phyloP scores from a whole-genome alignment of 2,329 filamentous ascomycete genomes.

The Cordyceps pruinosa region DNA sequence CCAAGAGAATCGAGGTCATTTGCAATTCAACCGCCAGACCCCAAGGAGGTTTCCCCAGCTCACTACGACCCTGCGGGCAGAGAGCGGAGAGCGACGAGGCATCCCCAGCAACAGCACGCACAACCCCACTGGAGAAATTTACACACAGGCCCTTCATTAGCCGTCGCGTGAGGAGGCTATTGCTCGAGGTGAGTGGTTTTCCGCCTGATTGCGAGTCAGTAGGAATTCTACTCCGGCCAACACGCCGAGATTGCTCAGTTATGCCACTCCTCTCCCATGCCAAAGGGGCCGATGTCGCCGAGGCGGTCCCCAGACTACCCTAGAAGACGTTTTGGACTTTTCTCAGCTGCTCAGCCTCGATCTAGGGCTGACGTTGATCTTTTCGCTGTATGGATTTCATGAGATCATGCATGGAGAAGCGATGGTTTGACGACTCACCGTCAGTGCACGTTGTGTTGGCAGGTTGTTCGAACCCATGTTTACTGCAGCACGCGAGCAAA shows the following conservation, averaged over 20 bases:
- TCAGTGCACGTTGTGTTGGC: no score
- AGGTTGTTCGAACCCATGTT: no score
- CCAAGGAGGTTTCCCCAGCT: not conserved
- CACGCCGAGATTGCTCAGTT: not conserved
- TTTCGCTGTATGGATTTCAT: no score
- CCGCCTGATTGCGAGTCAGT: not conserved
- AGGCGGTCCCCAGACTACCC: not conserved
- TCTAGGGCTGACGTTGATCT: no score
- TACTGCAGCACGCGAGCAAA: no score
- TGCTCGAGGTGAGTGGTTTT: not conserved
- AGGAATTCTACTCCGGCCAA: not conserved
- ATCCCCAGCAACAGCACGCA: not conserved
- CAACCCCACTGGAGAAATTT: conserved; percentile 4
- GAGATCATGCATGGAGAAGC: no score
- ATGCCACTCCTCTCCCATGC: not conserved
- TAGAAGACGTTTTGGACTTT: not conserved
- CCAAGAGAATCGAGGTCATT: not conserved
- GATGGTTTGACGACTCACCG: no score
- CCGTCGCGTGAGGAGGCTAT: not conserved
- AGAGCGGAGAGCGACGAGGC: not conserved
- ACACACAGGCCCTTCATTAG: not conserved
- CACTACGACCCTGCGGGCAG: not conserved
- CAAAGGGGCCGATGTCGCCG: not conserved
- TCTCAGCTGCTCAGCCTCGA: not conserved
- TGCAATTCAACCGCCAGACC: not conserved